These are phyloP conservation scores for Rhodotorula mucilaginosa DNA, from an alignment of 1,284 basidiomycete species.

Conservation along the genomic window DNA sequence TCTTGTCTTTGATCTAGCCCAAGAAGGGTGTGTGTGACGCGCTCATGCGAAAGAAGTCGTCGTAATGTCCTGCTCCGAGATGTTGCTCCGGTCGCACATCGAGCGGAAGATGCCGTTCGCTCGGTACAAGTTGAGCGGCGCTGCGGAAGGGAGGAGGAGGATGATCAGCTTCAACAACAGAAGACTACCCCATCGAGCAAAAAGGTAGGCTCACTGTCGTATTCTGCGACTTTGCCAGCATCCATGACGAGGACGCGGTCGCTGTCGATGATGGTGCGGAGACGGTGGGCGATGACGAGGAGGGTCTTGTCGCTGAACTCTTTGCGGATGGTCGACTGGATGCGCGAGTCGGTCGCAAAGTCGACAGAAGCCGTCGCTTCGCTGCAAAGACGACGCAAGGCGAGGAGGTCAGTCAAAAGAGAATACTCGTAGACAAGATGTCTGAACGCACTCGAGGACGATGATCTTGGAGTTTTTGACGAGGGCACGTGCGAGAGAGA, in stretches of 20 bases:
- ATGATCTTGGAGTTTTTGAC: constrained; percentile 74
- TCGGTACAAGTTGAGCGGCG: constrained; percentile 34
- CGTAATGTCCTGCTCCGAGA: constrained; percentile 27
- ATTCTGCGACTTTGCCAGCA: constrained; percentile 62
- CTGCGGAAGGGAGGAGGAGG: neutral
- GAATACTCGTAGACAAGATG: constrained; percentile 4
- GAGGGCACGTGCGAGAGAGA: constrained; percentile 75
- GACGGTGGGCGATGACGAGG: constrained; percentile 56
- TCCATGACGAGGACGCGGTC: constrained; percentile 74
- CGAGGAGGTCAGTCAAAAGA: neutral
- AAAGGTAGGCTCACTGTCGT: constrained; percentile 54
- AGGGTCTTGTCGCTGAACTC: constrained; percentile 74
- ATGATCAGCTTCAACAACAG: neutral
- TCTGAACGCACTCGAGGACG: constrained; percentile 73
- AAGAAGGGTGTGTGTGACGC: neutral
- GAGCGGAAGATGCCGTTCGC: constrained; percentile 33
- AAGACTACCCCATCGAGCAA: neutral
- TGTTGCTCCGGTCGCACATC: constrained; percentile 38
- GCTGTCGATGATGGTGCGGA: constrained; percentile 71
- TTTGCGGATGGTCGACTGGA: constrained; percentile 77
- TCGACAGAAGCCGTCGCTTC: constrained; percentile 58
- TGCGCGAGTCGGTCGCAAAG: constrained; percentile 70
- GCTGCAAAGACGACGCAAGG: constrained; percentile 10
- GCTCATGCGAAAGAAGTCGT: constrained; percentile 2
- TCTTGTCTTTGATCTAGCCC: neutral